Evolutionary conservation across 2,329 filamentous ascomycete species (phyloP).

Genomic region (Aspergillus eucalypticola): DNA sequence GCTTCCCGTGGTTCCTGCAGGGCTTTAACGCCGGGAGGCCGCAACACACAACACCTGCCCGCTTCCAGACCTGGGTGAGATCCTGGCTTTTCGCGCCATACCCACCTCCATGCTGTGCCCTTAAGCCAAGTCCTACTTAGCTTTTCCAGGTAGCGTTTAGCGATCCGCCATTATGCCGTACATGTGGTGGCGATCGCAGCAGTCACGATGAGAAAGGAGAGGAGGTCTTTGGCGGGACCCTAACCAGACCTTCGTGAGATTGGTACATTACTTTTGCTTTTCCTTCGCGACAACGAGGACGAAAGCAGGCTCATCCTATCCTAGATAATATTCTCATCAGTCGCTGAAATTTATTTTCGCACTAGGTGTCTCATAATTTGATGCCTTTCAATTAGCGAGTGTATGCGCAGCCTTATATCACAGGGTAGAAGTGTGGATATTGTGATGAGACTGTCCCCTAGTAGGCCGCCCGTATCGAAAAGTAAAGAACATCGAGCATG

Average conservation of each 20-base stretch:
- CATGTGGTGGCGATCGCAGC: background rate
- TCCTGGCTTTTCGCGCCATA: background rate
- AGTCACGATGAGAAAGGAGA: background rate
- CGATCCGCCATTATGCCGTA: background rate
- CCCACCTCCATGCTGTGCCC: background rate
- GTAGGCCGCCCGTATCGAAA: background rate
- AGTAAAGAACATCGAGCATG: background rate
- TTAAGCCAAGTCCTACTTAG: background rate
- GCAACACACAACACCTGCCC: background rate
- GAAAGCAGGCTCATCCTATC: background rate
- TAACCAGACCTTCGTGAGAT: background rate
- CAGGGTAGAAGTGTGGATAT: background rate
- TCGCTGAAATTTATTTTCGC: no score
- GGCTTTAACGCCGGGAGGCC: constrained; percentile 9
- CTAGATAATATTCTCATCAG: no score
- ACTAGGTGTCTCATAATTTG: no score
- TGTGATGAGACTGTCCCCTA: background rate
- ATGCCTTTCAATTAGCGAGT: no score
- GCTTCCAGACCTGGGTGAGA: background rate
- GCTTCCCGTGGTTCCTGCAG: constrained; percentile 20
- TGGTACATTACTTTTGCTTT: background rate
- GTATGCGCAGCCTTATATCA: background rate
- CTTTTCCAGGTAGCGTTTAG: background rate
- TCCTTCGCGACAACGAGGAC: background rate
- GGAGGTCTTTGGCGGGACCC: background rate